Conservation (phyloP, 169 alveolate genomes). For the Plasmodium gaboni region DNA sequence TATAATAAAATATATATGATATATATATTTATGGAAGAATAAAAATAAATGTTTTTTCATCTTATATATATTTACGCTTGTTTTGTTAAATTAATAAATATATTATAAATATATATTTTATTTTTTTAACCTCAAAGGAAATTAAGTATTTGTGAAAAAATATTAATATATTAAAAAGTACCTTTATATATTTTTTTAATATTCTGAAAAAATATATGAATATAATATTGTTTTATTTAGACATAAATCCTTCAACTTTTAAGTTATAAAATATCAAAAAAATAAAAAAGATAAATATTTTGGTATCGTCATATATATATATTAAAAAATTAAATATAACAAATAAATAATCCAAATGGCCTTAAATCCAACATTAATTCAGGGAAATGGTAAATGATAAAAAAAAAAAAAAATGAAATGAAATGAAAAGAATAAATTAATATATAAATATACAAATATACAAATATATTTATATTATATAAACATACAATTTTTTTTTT, state of each 20-base stretch:
- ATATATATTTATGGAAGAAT: conserved; percentile 10
- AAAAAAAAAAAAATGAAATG: conserved; percentile 1
- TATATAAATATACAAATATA: not conserved
- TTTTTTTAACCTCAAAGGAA: no score
- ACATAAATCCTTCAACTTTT: not conserved
- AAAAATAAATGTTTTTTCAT: not conserved
- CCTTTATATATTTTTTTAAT: no score
- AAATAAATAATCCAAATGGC: conserved; percentile 24
- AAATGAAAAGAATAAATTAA: not conserved
- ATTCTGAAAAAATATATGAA: not conserved
- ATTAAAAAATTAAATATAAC: conserved; percentile 2
- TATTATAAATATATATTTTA: not conserved
- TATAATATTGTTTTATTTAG: not conserved
- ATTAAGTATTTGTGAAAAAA: no score
- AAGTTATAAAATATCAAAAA: not conserved
- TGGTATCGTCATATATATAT: no score
- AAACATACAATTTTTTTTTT: not conserved
- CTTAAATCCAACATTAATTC: conserved; percentile 59
- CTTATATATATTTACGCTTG: conserved; percentile 2
- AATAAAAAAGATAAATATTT: no score
- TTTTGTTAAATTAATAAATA: not conserved
- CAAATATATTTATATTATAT: no score
- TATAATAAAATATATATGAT: conserved; percentile 10
- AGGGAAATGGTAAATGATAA: conserved; percentile 44
- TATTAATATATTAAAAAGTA: not conserved